A percentile compares a stretch with the other conserved stretches of the same genome.
These are phyloP conservation scores for Aspergillus biplanus DNA, from an alignment of 495 filamentous ascomycete genomes.

Conservation along the genomic window DNA sequence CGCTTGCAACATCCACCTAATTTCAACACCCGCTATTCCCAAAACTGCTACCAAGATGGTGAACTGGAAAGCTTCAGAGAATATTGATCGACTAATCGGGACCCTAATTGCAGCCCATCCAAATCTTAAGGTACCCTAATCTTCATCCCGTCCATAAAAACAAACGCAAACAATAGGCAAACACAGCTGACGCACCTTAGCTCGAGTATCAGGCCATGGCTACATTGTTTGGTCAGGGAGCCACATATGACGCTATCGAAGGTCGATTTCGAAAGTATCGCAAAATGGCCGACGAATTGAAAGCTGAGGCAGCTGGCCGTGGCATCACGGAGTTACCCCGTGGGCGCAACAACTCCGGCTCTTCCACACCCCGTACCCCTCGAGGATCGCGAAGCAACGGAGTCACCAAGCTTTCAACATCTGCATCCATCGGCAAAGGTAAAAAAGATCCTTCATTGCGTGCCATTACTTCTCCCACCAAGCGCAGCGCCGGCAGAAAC, in stretches of 20 bases:
- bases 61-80: constrained; percentile 39
- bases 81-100: constrained; percentile 36
- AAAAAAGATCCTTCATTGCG: constrained; percentile 1
- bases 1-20: background rate
- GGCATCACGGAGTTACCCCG: constrained; percentile 21
- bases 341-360: constrained; percentile 13
- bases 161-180: background rate
- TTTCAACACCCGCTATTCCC: background rate
- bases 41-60: constrained; percentile 35
- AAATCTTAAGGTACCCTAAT: constrained; percentile 22
- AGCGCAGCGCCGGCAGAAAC: background rate
- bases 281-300: constrained; percentile 29
- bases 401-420: constrained; percentile 18
- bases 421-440: constrained; percentile 12
- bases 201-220: constrained; percentile 30
- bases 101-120: constrained; percentile 37
- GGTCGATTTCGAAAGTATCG: constrained; percentile 26
- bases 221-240: constrained; percentile 26
- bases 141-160: background rate
- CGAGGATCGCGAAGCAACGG: constrained; percentile 20
- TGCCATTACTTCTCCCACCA: constrained; percentile 6
- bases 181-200: constrained; percentile 13
- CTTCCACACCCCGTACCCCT: constrained; percentile 26
- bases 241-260: constrained; percentile 31
- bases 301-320: constrained; percentile 7